A percentile compares a stretch with the other conserved stretches of the same genome.
Evolutionary conservation across 306 rosid genomes (phyloP).

Genomic region (Cyclanthera cordifolia): DNA sequence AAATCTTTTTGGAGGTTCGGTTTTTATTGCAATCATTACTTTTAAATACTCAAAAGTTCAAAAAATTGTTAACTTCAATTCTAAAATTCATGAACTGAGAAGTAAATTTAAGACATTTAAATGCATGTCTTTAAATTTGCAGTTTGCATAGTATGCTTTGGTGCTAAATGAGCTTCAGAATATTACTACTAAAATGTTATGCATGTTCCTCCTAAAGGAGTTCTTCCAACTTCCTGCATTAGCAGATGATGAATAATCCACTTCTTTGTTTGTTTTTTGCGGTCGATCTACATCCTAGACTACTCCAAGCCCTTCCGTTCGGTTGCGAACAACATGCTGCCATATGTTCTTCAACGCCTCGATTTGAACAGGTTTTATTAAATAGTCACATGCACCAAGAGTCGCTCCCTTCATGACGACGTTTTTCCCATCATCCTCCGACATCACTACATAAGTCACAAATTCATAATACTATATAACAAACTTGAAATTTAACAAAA

Average conservation of each 20-base stretch:
- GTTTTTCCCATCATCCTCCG: slow-evolving; percentile 70
- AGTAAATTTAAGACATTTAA: no score
- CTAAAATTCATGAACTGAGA: no score
- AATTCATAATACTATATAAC: neutral
- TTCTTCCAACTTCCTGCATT: slow-evolving; percentile 82
- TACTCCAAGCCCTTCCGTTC: slow-evolving; percentile 81
- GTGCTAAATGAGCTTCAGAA: slow-evolving; percentile 2
- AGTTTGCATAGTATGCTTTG: slow-evolving; percentile 10
- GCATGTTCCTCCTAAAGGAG: slow-evolving; percentile 18
- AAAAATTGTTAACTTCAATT: no score
- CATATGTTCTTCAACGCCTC: slow-evolving; percentile 95
- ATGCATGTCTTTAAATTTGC: no score
- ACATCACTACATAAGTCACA: slow-evolving; percentile 66
- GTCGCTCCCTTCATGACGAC: slow-evolving; percentile 99
- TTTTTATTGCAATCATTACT: no score
- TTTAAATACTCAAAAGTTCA: no score
- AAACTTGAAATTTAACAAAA: neutral
- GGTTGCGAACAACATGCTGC: slow-evolving; percentile 96
- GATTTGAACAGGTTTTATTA: slow-evolving; percentile 85
- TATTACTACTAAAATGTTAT: neutral
- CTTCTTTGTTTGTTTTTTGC: slow-evolving; percentile 59
- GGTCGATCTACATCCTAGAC: slow-evolving; percentile 78
- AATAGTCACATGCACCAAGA: slow-evolving; percentile 95
- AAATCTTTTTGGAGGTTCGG: neutral
- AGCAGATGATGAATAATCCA: slow-evolving; percentile 89